Evolutionary conservation across 805 yeast species (phyloP).

Genomic region (Candida maesae): DNA sequence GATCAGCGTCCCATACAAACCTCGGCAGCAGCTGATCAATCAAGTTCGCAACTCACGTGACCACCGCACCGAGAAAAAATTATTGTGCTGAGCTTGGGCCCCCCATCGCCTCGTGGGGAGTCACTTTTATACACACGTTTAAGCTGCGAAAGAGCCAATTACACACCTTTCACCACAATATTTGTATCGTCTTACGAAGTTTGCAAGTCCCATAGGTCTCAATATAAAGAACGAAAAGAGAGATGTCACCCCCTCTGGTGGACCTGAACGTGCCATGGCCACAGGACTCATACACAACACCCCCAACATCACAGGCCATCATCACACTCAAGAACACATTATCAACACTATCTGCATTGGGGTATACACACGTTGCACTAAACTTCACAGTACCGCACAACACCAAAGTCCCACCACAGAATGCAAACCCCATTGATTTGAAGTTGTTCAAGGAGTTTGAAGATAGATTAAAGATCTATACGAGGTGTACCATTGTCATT

Average conservation of each 20-base stretch:
- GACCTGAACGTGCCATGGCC: slow-evolving; percentile 81
- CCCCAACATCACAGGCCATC: slow-evolving; percentile 41
- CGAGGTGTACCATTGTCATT: slow-evolving; percentile 71
- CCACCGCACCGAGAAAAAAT: not conserved
- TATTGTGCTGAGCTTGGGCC: not conserved
- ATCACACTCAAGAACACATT: slow-evolving; percentile 45
- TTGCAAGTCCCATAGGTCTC: too few relatives aligned
- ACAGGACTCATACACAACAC: slow-evolving; percentile 40
- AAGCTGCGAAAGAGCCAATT: not conserved
- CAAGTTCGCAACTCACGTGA: too few relatives aligned
- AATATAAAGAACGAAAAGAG: too few relatives aligned
- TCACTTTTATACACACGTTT: not conserved
- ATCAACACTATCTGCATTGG: slow-evolving; percentile 51
- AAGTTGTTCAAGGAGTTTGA: slow-evolving; percentile 23
- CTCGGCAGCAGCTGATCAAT: too few relatives aligned
- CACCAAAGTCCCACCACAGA: slow-evolving; percentile 10
- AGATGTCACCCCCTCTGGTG: slow-evolving; percentile 30
- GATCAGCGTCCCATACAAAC: too few relatives aligned
- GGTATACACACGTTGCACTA: slow-evolving; percentile 74
- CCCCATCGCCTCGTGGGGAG: too few relatives aligned
- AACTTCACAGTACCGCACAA: slow-evolving; percentile 47
- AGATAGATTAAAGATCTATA: slow-evolving; percentile 45
- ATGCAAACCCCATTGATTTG: slow-evolving; percentile 39
- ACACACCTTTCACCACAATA: too few relatives aligned
- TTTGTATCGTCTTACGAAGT: too few relatives aligned